Percentiles rank a stretch among this genome's conserved stretches.
phyloP scores from a whole-genome alignment of 2,329 filamentous ascomycete genomes.

The Curvularia sp. region DNA sequence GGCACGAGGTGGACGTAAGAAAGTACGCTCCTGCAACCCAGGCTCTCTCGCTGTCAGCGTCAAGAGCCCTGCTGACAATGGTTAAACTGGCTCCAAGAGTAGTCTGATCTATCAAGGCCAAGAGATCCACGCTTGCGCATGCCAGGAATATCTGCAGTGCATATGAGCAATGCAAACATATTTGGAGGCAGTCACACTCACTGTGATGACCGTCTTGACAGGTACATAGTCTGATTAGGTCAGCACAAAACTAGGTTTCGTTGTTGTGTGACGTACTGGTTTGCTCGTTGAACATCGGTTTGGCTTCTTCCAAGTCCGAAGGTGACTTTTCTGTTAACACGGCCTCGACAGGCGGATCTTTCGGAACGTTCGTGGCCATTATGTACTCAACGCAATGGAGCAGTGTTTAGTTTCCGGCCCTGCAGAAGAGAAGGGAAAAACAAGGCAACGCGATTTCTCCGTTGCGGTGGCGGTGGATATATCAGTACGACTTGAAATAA shows the following conservation, averaged over 20 bases:
- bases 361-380: not conserved
- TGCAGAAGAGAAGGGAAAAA: not conserved
- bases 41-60: constrained; percentile 58
- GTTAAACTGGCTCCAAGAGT: constrained; percentile 33
- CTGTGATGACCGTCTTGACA: constrained; percentile 30
- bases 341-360: not conserved
- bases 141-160: constrained; percentile 29
- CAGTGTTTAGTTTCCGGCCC: not conserved
- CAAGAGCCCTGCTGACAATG: constrained; percentile 39
- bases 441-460: not conserved
- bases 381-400: not conserved
- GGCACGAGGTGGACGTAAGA: constrained; percentile 68
- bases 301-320: not conserved
- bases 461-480: not conserved
- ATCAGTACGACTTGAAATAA: not conserved
- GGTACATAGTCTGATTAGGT: constrained; percentile 27
- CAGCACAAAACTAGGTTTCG: not conserved
- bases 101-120: constrained; percentile 34
- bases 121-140: constrained; percentile 33
- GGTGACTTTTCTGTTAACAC: not conserved
- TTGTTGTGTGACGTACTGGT: constrained; percentile 17
- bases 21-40: constrained; percentile 64
- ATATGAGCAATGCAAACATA: constrained; percentile 5
- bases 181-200: not conserved
- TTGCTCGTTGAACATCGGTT: constrained; percentile 29